Evolutionary conservation across 2,329 filamentous ascomycete genomes (phyloP), one percentile per base, ranked within the genome.

Genomic region (Apiospora malaysiana): DNA sequence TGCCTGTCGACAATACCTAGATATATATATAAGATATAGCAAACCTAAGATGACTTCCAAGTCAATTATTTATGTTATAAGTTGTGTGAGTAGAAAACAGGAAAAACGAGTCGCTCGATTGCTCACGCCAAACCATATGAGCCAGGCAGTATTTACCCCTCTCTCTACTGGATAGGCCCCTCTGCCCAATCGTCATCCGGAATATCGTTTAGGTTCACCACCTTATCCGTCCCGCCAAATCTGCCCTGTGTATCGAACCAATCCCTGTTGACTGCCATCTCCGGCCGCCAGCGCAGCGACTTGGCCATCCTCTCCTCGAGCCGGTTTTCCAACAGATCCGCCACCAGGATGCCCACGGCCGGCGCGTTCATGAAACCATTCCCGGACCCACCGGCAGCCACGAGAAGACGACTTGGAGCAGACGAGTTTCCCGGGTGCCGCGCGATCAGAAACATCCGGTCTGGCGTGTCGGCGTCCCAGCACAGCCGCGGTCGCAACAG

Each of bases 401-500:
- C 74, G 2, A 86, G 43, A 21, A 70, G 37, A 80, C 82, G 46
- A 76, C 72, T 68, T 82, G 78, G 14, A 82, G 77, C 21, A 8
- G 51, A 59, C 6, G 51, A 59, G 27, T 9, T 32, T 18, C 51
- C 25, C 0, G 86, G 85, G 76, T 89, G 86, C 42, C 78, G 77
- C 69, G 84, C 83, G 70, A 89, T 87, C 23, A 89, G 75, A 70
- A 88, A 89, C 25, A 84, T 80, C 2, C 86, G 82, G 75, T 89
- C 85, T 0, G 84, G 82, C 0, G 87, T 89, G 74, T 89, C 87
- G 0, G 86, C 83, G 74, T 87, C 87, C 87, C 87, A 89, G 77
- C 87, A 89, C 43, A 89, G 42, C 40, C 84, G 21, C 86, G 80
- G 9, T 85, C 85, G 72, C 86, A 87, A 25, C 78, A 89, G 84